Base-by-base conservation (phyloP, 139 green algal genomes). In the Spirogloea muscicola region DNA sequence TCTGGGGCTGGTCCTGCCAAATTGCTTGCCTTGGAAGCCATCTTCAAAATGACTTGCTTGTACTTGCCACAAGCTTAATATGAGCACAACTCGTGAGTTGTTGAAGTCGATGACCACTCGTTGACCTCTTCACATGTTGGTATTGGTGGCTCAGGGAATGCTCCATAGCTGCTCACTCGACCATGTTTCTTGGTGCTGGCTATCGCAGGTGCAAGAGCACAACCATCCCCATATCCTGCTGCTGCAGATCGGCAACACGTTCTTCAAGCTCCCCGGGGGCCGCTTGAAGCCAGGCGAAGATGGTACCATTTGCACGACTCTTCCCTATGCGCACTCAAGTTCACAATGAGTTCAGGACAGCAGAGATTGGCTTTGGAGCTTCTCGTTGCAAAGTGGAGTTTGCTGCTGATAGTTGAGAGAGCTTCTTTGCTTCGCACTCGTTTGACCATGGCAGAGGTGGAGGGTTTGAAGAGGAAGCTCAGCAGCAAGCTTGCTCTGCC, bases 191-290 rank as follows among this genome's bases (percentile, higher is more conserved):
- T 16, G 10, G 6, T n/a, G 10, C 52, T 38, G 52, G 52, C n/a
- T n/a, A n/a, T n/a, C n/a, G n/a, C n/a, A n/a, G n/a, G n/a, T 79
- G 4, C 88, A 93, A 42, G 76, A 96, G 57, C 93, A 97, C 87
- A 91, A 90, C 62, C 90, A 96, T 73, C 91, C 92, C 3, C 93
- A 98, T 69, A 83, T 97, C 1, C 75, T 98, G 41, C 85, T 98
- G 4, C 74, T 98, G 25, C 93, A 98, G 67, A 79, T 92, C 44
- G 84, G 49, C 29, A 76, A 58, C 16, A 41, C 74, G 1, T 94
- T 90, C 71, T 98, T 95, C 72, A 93, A 89, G 57, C 85, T 98
- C 16, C 93, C 93, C 0, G 93, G 93, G 0, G 93, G 93, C 5
- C 75, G 89, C 16, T 81, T 98, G n/a, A 82, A 88, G 21, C 85